Evolutionary conservation across 208 protist genomes (phyloP), one percentile per base, ranked within the genome.

Genomic region (Trypanosomatidae sp.): DNA sequence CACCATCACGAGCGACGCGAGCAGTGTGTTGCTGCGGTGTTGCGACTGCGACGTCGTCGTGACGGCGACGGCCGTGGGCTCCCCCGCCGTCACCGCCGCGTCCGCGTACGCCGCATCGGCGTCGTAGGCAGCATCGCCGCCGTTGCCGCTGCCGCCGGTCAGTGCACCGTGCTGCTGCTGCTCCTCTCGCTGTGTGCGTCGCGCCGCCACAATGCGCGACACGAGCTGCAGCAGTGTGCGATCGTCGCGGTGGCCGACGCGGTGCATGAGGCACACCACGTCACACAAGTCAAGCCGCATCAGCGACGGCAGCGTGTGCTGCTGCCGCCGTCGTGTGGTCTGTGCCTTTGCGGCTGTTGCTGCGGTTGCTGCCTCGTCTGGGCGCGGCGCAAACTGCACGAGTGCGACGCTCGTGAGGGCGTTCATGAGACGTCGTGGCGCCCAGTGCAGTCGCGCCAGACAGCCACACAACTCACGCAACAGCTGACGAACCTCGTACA

Each of bases 211-310:
- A 7, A 77, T 23, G 7, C 72, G 69, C 0, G 54, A 55, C 3
- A 66, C 61, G 13, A 79, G 54, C 6, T 66, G 27, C 13, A 62
- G 64, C 25, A 89, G 33, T 4, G 63, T 57, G 6, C 66, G 43
- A 16, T 66, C 55, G 46, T 89, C 68, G 23, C 72, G 67, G 51
- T 80, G 77, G 4, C 61, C 73, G 24, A 57, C 48, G 24, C 45
- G 49, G 35, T 68, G 61, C 22, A 86, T 61, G 15, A 71, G 43
- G 22, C 63, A 63, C 27, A 74, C 15, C 10, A 78, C 43, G 26
- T 54, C 7, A 16, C 63, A 44, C 11, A 81, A 32, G 21, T 79
- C 60, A 22, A 49, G 40, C 11, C 61, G 62, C 3, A 26, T 48
- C n/a, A 86, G 48, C n/a, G 57, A 33, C 8, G 64, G 61, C 20